phyloP scores from a whole-genome alignment of 495 filamentous ascomycete genomes.

The Penicilliopsis zonata region DNA sequence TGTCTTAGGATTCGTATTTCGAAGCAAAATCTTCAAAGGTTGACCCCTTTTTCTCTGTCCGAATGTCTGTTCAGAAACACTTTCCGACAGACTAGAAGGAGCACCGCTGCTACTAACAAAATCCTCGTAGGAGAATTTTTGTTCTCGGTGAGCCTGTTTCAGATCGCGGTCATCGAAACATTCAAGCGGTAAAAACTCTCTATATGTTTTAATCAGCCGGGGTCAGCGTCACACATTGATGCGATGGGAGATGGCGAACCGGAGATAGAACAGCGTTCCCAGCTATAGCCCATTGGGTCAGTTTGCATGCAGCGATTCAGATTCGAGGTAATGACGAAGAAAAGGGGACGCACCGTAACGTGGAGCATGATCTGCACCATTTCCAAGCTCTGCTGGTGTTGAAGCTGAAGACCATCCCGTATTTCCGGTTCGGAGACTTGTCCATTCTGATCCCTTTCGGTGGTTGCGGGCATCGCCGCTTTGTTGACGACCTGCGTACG shows the following conservation, averaged over 20 bases:
- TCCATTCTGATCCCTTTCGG: too few relatives aligned
- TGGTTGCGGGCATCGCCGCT: too few relatives aligned
- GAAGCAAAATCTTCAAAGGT: constrained; percentile 22
- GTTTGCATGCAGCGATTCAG: constrained; percentile 4
- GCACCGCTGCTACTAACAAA: constrained; percentile 10
- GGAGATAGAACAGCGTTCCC: constrained; percentile 19
- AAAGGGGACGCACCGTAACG: constrained; percentile 15
- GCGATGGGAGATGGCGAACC: constrained; percentile 9
- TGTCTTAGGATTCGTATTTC: constrained; percentile 18
- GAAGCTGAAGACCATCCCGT: too few relatives aligned
- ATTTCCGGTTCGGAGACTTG: too few relatives aligned
- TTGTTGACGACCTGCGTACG: constrained; percentile 1
- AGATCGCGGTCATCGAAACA: constrained; percentile 20
- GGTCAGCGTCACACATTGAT: not conserved
- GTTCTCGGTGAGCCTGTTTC: constrained; percentile 9
- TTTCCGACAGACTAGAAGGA: not conserved
- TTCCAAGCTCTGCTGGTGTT: constrained; percentile 34
- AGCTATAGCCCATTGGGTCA: constrained; percentile 8
- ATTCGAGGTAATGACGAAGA: not conserved
- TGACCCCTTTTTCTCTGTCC: constrained; percentile 12
- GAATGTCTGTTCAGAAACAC: constrained; percentile 5
- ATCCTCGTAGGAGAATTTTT: constrained; percentile 14
- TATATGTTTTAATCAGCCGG: constrained; percentile 7
- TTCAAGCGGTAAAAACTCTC: constrained; percentile 19
- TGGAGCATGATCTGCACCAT: constrained; percentile 37